Conservation (phyloP, 2,329 filamentous ascomycete species). For the Diplocarpon rosae region DNA sequence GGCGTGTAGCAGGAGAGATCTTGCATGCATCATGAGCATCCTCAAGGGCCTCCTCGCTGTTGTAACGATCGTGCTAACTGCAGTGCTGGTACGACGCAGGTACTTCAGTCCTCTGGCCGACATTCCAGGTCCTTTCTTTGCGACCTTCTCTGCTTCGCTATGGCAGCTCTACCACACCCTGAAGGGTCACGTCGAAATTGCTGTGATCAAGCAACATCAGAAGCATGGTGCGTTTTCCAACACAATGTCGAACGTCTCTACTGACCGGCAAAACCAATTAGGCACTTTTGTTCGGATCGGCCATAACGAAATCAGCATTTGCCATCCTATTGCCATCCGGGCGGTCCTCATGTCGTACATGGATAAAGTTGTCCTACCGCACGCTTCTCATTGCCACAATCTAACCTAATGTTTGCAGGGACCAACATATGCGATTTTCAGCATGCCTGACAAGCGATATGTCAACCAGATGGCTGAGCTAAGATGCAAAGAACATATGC, state of each 20-base stretch:
- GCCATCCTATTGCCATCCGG: conserved; percentile 30
- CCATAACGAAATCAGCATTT: conserved; percentile 34
- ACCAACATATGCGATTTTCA: conserved; percentile 6
- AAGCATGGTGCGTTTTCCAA: conserved; percentile 27
- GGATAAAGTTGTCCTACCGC: conserved; percentile 23
- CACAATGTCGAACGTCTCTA: not conserved
- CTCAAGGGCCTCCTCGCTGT: conserved; percentile 1
- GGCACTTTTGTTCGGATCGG: conserved; percentile 34
- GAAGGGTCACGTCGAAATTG: conserved; percentile 30
- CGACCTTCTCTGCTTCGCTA: conserved; percentile 29
- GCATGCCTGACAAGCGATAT: conserved; percentile 32
- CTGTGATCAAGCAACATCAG: conserved; percentile 30
- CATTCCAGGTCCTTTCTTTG: conserved; percentile 33
- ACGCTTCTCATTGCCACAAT: not conserved
- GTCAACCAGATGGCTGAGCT: conserved; percentile 31
- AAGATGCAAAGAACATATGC: conserved; percentile 28
- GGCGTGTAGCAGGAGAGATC: not conserved
- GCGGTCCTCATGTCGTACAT: conserved; percentile 28
- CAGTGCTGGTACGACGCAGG: conserved; percentile 1
- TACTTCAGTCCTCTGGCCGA: conserved; percentile 16
- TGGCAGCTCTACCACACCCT: conserved; percentile 31
- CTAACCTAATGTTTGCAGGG: conserved; percentile 2
- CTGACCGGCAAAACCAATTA: conserved; percentile 8
- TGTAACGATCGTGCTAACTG: not conserved
- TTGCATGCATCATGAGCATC: not conserved